Evolutionary conservation across 2,329 filamentous ascomycete genomes (phyloP).

Genomic region (Monosporascus sp.): DNA sequence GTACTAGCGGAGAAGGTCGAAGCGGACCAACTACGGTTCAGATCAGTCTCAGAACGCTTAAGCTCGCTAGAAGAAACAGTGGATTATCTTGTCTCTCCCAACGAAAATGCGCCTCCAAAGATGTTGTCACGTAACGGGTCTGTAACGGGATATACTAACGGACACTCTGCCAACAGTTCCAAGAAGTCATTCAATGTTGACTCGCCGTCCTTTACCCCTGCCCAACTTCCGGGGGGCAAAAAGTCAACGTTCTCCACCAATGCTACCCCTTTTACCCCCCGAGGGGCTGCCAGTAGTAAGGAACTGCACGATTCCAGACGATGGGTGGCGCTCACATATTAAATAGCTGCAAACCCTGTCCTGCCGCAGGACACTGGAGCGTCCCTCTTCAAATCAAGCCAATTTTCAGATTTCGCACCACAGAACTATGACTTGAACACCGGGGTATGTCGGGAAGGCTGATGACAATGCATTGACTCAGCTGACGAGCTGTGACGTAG

Average conservation of each 20-base stretch:
- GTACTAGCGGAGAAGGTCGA: background rate
- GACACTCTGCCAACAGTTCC: constrained; percentile 28
- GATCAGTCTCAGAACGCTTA: background rate
- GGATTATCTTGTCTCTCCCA: background rate
- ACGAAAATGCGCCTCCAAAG: background rate
- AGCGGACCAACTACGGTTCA: background rate
- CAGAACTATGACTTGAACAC: constrained; percentile 47
- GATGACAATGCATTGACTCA: background rate
- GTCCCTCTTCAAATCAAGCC: constrained; percentile 48
- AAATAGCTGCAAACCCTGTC: constrained; percentile 30
- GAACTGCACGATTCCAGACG: background rate
- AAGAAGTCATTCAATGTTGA: constrained; percentile 90
- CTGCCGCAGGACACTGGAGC: constrained; percentile 37
- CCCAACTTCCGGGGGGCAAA: constrained; percentile 48
- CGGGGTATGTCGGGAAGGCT: constrained; percentile 32
- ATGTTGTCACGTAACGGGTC: background rate
- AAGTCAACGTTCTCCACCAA: constrained; percentile 81
- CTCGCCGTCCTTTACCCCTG: constrained; percentile 88
- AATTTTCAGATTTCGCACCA: constrained; percentile 56
- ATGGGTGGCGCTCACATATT: constrained; percentile 3
- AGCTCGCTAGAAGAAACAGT: background rate
- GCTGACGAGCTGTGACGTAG: constrained; percentile 14
- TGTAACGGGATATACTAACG: constrained; percentile 18
- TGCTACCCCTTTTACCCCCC: constrained; percentile 79
- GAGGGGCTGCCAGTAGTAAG: constrained; percentile 38